A percentile compares a stretch with the other conserved stretches of the same genome.
Evolutionary conservation across 495 filamentous ascomycete genomes (phyloP).

Genomic region (Penicillium waksmanii): DNA sequence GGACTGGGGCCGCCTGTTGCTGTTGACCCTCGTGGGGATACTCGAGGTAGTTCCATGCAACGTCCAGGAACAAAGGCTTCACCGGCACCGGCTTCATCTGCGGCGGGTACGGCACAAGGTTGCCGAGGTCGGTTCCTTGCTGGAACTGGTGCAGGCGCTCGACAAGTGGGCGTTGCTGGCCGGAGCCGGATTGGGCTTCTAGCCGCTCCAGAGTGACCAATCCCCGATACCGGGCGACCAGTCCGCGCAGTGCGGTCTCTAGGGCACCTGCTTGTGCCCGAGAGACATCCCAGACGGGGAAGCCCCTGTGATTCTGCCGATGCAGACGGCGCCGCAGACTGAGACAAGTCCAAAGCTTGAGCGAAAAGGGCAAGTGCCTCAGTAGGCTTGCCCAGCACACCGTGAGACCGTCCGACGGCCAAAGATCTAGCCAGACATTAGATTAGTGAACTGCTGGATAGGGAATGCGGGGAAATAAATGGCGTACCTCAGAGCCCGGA

Average conservation of each 20-base stretch:
- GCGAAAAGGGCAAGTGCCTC: slow-evolving; percentile 85
- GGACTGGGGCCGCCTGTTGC: slow-evolving; percentile 16
- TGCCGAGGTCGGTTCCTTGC: slow-evolving; percentile 66
- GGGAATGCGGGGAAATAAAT: not conserved
- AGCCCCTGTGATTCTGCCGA: slow-evolving; percentile 37
- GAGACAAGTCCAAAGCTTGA: slow-evolving; percentile 62
- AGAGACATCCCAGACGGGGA: slow-evolving; percentile 64
- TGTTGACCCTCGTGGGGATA: slow-evolving; percentile 68
- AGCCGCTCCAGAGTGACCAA: slow-evolving; percentile 78
- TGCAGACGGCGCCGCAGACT: slow-evolving; percentile 37
- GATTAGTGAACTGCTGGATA: slow-evolving; percentile 9
- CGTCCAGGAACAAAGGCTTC: slow-evolving; percentile 94
- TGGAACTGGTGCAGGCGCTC: slow-evolving; percentile 77
- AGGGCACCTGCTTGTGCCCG: slow-evolving; percentile 59
- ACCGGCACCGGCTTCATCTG: slow-evolving; percentile 81
- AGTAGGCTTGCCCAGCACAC: slow-evolving; percentile 67
- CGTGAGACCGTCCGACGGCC: slow-evolving; percentile 83
- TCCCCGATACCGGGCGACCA: slow-evolving; percentile 77
- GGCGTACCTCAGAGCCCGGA: slow-evolving; percentile 80
- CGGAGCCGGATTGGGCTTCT: slow-evolving; percentile 33
- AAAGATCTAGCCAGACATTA: slow-evolving; percentile 63
- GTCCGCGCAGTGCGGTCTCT: slow-evolving; percentile 59
- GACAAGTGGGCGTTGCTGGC: slow-evolving; percentile 58
- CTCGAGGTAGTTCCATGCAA: slow-evolving; percentile 97
- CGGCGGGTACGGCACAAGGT: slow-evolving; percentile 87